Conservation (phyloP, 2,329 filamentous ascomycete genomes). For the Diatrype stigma region DNA sequence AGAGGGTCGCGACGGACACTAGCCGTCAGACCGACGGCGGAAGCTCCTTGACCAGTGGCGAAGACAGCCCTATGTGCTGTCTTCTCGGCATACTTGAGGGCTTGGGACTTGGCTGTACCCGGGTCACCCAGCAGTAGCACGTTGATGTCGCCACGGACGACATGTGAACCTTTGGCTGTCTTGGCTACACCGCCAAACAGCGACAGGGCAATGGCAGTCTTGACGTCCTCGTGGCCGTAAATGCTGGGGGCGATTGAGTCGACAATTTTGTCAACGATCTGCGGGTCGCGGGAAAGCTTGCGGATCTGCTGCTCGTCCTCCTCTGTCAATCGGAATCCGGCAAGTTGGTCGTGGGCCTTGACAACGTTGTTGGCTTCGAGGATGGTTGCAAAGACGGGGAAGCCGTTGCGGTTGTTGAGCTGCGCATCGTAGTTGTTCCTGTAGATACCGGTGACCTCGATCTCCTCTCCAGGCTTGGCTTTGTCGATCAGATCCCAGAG, state of each 20-base stretch:
- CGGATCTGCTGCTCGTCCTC: conserved; percentile 92
- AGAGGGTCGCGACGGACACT: conserved; percentile 93
- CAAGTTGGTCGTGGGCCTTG: conserved; percentile 95
- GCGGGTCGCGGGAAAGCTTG: conserved; percentile 79
- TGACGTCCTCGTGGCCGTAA: conserved; percentile 94
- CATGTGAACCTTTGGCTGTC: conserved; percentile 79
- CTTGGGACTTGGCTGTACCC: conserved; percentile 95
- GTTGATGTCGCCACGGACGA: conserved; percentile 96
- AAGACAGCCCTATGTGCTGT: conserved; percentile 96
- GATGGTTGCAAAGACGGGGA: conserved; percentile 96
- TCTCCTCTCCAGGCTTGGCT: conserved; percentile 95
- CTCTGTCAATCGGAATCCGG: conserved; percentile 91
- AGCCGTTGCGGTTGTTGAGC: conserved; percentile 97
- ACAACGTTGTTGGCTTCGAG: conserved; percentile 96
- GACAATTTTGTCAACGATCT: conserved; percentile 89
- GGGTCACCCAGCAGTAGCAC: conserved; percentile 93
- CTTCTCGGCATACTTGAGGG: conserved; percentile 96
- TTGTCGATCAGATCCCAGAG: conserved; percentile 96
- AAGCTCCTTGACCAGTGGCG: conserved; percentile 94
- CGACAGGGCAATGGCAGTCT: conserved; percentile 90
- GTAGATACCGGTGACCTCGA: conserved; percentile 95
- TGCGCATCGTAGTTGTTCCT: conserved; percentile 98
- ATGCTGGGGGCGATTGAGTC: conserved; percentile 94
- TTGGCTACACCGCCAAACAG: conserved; percentile 95
- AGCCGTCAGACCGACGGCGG: conserved; percentile 94